phyloP scores from a whole-genome alignment of 106 monocot species.

The Chionographis japonica region DNA sequence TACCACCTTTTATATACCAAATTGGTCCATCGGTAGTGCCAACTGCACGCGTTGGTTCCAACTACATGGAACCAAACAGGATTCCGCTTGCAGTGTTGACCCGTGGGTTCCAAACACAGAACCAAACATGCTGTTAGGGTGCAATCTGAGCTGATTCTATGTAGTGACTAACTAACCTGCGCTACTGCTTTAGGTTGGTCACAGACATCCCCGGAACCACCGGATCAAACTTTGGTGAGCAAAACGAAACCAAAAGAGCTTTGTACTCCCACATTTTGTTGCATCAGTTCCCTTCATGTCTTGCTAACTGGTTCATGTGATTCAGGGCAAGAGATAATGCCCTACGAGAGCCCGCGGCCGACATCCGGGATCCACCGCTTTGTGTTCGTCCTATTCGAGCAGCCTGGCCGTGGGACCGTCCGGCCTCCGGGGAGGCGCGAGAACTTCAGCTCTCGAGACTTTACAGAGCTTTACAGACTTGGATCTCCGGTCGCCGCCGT shows the following conservation, averaged over 20 bases:
- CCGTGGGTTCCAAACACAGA: no score
- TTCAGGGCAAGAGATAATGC: slow-evolving; percentile 60
- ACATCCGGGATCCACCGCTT: slow-evolving; percentile 70
- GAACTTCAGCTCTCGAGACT: slow-evolving; percentile 48
- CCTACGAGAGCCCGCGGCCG: slow-evolving; percentile 76
- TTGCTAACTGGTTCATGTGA: neutral
- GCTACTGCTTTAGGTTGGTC: slow-evolving; percentile 55
- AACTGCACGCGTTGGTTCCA: no score
- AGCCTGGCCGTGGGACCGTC: slow-evolving; percentile 52
- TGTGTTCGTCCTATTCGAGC: slow-evolving; percentile 69
- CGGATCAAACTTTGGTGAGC: slow-evolving; percentile 51
- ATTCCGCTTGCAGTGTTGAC: no score
- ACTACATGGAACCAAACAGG: no score
- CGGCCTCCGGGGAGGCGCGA: slow-evolving; percentile 55
- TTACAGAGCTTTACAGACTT: slow-evolving; percentile 44
- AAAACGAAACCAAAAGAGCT: neutral
- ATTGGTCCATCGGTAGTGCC: no score
- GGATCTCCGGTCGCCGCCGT: slow-evolving; percentile 50
- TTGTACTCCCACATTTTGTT: neutral
- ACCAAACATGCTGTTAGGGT: no score
- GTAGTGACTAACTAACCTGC: neutral
- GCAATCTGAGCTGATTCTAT: no score
- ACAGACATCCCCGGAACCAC: slow-evolving; percentile 87
- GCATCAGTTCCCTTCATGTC: neutral
- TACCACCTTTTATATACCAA: no score